Percentiles rank a stretch among this genome's conserved stretches.
These are phyloP conservation scores for Talaromyces rugulosus DNA, from an alignment of 2,329 filamentous ascomycete species.

Conservation along the genomic window DNA sequence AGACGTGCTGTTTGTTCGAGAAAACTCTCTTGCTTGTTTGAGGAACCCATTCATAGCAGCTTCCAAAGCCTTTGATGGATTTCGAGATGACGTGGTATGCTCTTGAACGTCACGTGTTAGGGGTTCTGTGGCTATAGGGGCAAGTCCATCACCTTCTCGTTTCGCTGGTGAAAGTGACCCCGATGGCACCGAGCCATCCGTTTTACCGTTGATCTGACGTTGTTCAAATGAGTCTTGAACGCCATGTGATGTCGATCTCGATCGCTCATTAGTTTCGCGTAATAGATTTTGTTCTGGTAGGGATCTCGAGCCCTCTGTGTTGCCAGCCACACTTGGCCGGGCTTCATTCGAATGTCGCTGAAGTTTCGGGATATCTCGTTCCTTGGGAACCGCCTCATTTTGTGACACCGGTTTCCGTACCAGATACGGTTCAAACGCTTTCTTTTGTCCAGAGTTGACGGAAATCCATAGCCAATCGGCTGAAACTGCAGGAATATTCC, in stretches of 20 bases:
- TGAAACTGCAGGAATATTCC: slow-evolving; percentile 75
- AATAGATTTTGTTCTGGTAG: neutral
- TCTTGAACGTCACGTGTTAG: slow-evolving; percentile 15
- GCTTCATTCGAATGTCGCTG: neutral
- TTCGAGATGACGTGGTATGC: slow-evolving; percentile 17
- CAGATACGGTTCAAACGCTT: slow-evolving; percentile 46
- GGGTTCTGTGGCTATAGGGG: slow-evolving; percentile 7
- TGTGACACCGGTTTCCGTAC: slow-evolving; percentile 1
- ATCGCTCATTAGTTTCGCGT: neutral
- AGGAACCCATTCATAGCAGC: slow-evolving; percentile 39
- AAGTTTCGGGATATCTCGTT: neutral
- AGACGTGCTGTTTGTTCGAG: slow-evolving; percentile 22
- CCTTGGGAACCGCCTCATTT: neutral
- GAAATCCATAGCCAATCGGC: slow-evolving; percentile 83
- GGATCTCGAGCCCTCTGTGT: neutral
- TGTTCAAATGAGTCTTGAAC: slow-evolving; percentile 1
- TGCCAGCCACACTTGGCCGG: neutral
- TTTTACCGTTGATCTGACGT: neutral
- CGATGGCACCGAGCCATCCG: neutral
- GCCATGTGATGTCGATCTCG: neutral
- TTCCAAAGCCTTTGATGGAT: slow-evolving; percentile 24
- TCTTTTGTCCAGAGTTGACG: slow-evolving; percentile 52
- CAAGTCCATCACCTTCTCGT: neutral
- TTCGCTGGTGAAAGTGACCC: slow-evolving; percentile 1
- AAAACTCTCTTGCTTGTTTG: slow-evolving; percentile 34